Evolutionary conservation across 768 basidiomycete genomes (phyloP).

Genomic region (Mycena polygramma): DNA sequence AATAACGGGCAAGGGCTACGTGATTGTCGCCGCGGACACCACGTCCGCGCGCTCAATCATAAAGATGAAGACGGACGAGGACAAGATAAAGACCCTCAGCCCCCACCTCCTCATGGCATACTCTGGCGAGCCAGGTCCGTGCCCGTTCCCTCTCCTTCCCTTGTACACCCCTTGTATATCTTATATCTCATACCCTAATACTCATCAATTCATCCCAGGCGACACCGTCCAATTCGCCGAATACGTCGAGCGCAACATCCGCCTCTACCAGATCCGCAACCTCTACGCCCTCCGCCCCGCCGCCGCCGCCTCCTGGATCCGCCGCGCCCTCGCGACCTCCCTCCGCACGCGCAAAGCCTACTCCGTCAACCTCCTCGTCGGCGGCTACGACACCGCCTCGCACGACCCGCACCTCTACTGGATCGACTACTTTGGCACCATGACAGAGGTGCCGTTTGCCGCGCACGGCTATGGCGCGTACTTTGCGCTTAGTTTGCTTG

Average conservation of each 20-base stretch:
- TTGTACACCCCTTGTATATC: not conserved
- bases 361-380: conserved; percentile 91
- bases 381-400: conserved; percentile 89
- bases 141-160: conserved; percentile 16
- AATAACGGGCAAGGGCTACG: conserved; percentile 92
- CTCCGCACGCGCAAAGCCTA: conserved; percentile 91
- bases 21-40: conserved; percentile 92
- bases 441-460: conserved; percentile 89
- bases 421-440: conserved; percentile 96
- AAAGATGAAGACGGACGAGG: conserved; percentile 97
- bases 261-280: conserved; percentile 96
- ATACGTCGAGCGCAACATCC: conserved; percentile 95
- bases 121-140: conserved; percentile 91
- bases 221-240: conserved; percentile 98
- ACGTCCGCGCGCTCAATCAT: conserved; percentile 92
- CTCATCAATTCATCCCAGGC: conserved; percentile 59
- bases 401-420: conserved; percentile 87
- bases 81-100: conserved; percentile 94
- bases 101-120: conserved; percentile 95
- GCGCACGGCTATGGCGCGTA: conserved; percentile 97
- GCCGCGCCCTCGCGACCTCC: conserved; percentile 89
- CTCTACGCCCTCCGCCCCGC: conserved; percentile 89
- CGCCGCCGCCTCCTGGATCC: conserved; percentile 96
- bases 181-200: too few species aligned
- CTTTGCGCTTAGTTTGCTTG: conserved; percentile 92